Evolutionary conservation across 2,329 filamentous ascomycete species (phyloP).

Genomic region (Rhynchosporium secalis): DNA sequence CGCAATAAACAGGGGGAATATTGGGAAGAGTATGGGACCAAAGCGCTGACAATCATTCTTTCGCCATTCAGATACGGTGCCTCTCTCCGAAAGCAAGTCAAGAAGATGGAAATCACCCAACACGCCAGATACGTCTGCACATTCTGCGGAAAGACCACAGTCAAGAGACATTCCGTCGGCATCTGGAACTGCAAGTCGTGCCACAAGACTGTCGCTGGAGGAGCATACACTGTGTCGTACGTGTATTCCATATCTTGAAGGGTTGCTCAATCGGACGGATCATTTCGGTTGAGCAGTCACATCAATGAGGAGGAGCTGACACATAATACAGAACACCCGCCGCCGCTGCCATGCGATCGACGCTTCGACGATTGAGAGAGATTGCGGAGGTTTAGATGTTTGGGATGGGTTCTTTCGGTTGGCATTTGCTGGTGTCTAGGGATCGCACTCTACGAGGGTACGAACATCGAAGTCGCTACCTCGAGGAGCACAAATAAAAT

Average conservation of each 20-base stretch:
- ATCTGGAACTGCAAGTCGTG: constrained; percentile 98
- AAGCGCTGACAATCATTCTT: constrained; percentile 28
- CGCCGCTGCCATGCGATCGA: constrained; percentile 91
- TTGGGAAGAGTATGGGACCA: constrained; percentile 9
- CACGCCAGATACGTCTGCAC: constrained; percentile 97
- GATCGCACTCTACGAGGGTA: constrained; percentile 36
- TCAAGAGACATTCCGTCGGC: constrained; percentile 86
- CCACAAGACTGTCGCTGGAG: constrained; percentile 90
- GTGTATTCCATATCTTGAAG: constrained; percentile 46
- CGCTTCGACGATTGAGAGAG: constrained; percentile 94
- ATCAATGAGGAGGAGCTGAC: constrained; percentile 13
- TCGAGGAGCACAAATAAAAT: constrained; percentile 38
- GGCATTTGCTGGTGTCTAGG: constrained; percentile 40
- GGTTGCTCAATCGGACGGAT: not conserved
- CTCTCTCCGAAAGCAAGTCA: constrained; percentile 97
- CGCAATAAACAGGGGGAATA: not conserved
- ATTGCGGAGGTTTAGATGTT: constrained; percentile 85
- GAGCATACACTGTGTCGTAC: constrained; percentile 96
- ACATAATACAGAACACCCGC: constrained; percentile 72
- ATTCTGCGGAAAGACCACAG: constrained; percentile 96
- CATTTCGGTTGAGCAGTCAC: not conserved
- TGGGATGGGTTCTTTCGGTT: constrained; percentile 34
- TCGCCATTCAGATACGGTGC: constrained; percentile 78
- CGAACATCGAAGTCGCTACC: constrained; percentile 38
- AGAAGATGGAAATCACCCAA: constrained; percentile 99